Evolutionary conservation across 441 rosid genomes (phyloP).

Genomic region (Macaranga tanarius): DNA sequence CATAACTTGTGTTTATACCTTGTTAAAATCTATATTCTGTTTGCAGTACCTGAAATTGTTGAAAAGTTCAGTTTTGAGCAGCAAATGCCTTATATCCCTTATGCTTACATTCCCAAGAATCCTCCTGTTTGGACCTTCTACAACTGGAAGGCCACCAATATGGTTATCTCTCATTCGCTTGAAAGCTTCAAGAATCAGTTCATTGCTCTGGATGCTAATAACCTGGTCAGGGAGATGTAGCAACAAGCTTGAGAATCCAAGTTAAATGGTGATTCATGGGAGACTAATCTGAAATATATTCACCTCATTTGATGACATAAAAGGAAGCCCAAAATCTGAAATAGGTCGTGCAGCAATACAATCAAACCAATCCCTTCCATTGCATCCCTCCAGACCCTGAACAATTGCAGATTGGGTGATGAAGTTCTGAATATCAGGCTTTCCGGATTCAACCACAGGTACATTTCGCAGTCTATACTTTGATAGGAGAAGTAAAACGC

Average conservation of each 20-base stretch:
- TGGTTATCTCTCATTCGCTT: constrained; percentile 69
- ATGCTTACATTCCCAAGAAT: constrained; percentile 76
- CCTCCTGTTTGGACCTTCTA: constrained; percentile 52
- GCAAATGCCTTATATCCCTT: constrained; percentile 68
- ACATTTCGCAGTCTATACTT: constrained; percentile 79
- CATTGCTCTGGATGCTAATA: constrained; percentile 53
- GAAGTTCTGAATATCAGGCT: constrained; percentile 67
- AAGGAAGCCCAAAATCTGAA: constrained; percentile 79
- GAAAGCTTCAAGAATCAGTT: constrained; percentile 77
- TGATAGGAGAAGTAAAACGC: constrained; percentile 73
- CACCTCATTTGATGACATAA: constrained; percentile 66
- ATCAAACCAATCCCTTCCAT: constrained; percentile 94
- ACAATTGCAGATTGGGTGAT: constrained; percentile 83
- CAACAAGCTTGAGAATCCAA: constrained; percentile 8
- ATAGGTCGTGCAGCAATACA: constrained; percentile 55
- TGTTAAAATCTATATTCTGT: constrained; percentile 4
- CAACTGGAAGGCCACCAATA: constrained; percentile 77
- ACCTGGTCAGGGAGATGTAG: constrained; percentile 40
- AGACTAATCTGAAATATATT: constrained; percentile 4
- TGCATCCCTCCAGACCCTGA: constrained; percentile 76
- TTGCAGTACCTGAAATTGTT: constrained; percentile 57
- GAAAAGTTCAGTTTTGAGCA: constrained; percentile 69
- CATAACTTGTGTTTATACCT: too few relatives aligned
- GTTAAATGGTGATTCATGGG: not conserved
- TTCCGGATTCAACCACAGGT: constrained; percentile 69